Evolutionary conservation across 2,329 filamentous ascomycete genomes (phyloP).

Genomic region (Pseudohalonectria lignicola): DNA sequence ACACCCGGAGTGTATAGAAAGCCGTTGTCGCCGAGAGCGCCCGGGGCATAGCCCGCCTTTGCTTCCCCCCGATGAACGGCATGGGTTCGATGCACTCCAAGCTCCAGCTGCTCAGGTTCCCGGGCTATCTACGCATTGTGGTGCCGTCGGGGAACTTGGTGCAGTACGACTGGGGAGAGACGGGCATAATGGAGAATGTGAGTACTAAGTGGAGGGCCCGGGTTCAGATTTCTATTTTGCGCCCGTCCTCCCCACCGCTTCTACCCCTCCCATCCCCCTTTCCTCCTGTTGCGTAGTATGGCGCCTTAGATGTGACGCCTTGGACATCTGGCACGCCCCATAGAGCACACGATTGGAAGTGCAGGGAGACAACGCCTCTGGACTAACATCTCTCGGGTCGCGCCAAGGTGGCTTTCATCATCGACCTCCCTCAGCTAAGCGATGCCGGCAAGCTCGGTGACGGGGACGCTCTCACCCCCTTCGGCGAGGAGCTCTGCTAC

Average conservation of each 20-base stretch:
- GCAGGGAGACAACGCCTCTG: too few relatives aligned
- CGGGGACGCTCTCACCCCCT: conserved; percentile 31
- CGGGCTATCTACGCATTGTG: conserved; percentile 62
- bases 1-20: conserved; percentile 23
- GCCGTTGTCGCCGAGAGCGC: conserved; percentile 35
- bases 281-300: too few relatives aligned
- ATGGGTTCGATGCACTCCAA: conserved; percentile 86
- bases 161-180: conserved; percentile 82
- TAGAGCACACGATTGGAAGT: too few relatives aligned
- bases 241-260: too few relatives aligned
- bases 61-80: conserved; percentile 73
- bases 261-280: too few relatives aligned
- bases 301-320: too few relatives aligned
- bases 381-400: too few relatives aligned
- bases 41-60: conserved; percentile 39
- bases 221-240: too few relatives aligned
- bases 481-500: conserved; percentile 58
- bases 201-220: too few relatives aligned
- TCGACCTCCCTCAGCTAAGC: conserved; percentile 67
- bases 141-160: conserved; percentile 82
- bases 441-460: conserved; percentile 13
- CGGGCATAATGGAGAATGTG: conserved; percentile 76
- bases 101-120: conserved; percentile 77
- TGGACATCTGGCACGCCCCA: too few relatives aligned
- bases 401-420: conserved; percentile 83